Evolutionary conservation across 2,329 filamentous ascomycete genomes (phyloP), one percentile per base, ranked within the genome.

Genomic region (Talaromyces albobiverticillius): DNA sequence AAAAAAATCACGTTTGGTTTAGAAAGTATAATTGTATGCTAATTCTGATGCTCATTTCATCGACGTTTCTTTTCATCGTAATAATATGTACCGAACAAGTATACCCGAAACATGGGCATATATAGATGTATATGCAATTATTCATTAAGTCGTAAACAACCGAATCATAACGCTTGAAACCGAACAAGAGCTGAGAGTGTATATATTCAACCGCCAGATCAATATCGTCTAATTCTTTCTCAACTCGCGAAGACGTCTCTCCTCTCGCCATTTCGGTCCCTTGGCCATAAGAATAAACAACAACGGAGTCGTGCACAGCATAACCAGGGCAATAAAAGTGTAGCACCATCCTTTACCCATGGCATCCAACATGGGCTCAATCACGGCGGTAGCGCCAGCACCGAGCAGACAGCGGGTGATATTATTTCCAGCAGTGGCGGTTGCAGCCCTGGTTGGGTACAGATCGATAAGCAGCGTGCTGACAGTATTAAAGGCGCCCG

Each of bases 401-500:
- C 75, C 75, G 6, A 78, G 61, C 47, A 75, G 59, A 55, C 75
- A 78, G 2, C 75, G 65, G 1, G 68, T 67, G 3, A 78, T 59
- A 53, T 78, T 77, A 49, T 71, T 76, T 6, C 74, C 71, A 4
- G 76, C 75, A 3, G 74, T 75, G 0, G 72, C 73, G 1, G 73
- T 71, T 1, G 72, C 72, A 1, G 75, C 69, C 31, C 67, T 64
- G 9, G 60, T 67, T 0, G 73, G 73, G 51, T 76, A 74, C 2
- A 77, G 60, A 58, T 78, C 76, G 1, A 79, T 67, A 36, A 79
- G 65, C 26, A 82, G 62, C 0, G 78, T 77, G 49, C 74, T 76
- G 7, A 76, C 64, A 3, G 71, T 69, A 49, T 78, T 75, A 49
- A 72, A 77, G 0, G 70, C 67, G 0, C 70, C 71, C 5, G 70